Evolutionary conservation across 106 monocot species (phyloP).

Genomic region (Dendrobium nobile): DNA sequence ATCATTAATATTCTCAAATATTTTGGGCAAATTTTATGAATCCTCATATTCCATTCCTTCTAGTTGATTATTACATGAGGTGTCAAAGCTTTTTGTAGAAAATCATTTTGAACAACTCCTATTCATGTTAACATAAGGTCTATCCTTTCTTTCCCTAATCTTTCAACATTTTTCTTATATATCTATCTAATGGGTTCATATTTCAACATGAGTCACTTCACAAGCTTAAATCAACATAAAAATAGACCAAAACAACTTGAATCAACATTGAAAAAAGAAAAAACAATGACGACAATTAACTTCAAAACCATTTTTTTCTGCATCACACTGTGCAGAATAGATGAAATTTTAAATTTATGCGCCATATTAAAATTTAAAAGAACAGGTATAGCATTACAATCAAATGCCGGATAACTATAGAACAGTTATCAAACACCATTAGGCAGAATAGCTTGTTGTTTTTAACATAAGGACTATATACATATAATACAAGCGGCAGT

Average conservation of each 20-base stretch:
- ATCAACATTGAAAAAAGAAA: too few species aligned
- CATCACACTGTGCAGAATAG: not conserved
- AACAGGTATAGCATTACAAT: not conserved
- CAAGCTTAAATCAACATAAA: not conserved
- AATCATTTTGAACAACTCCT: not conserved
- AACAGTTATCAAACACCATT: not conserved
- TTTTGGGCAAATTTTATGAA: not conserved
- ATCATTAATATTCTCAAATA: not conserved
- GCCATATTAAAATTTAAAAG: not conserved
- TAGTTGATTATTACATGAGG: not conserved
- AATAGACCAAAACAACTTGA: too few species aligned
- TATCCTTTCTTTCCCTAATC: not conserved
- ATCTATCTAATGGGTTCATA: not conserved
- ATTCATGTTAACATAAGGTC: not conserved
- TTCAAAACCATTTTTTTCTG: too few species aligned
- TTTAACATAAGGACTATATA: not conserved
- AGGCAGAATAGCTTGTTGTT: not conserved
- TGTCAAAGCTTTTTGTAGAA: not conserved
- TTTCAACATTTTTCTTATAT: not conserved
- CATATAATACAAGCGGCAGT: not conserved
- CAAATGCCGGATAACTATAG: not conserved
- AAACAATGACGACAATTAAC: too few species aligned
- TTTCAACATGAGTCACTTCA: not conserved
- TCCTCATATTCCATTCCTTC: not conserved
- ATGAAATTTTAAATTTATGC: not conserved